Evolutionary conservation across 176 grass and related monocot genomes (phyloP).

Genomic region (Hsuehochloa calcarea): DNA sequence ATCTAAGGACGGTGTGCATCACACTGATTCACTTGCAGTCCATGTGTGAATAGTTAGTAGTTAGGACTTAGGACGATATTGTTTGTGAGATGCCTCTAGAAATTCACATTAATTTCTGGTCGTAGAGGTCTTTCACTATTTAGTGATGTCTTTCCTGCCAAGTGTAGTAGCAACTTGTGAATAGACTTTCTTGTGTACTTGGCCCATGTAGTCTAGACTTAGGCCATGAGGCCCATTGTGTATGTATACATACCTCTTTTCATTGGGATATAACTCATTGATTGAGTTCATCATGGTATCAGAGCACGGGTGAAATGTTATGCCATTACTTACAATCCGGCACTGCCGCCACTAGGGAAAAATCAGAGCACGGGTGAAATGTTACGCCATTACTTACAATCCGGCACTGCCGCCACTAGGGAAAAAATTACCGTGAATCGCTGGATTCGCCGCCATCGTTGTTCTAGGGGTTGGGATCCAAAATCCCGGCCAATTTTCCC

Average conservation of each 20-base stretch:
- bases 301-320: background rate
- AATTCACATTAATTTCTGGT: conserved; percentile 14
- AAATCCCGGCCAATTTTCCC: too few species aligned
- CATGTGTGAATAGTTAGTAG: background rate
- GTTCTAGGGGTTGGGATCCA: too few species aligned
- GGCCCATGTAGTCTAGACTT: conserved; percentile 10
- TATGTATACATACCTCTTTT: background rate
- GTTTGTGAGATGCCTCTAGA: conserved; percentile 20
- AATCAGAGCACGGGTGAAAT: background rate
- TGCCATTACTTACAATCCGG: too few species aligned
- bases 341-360: too few species aligned
- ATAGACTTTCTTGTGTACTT: conserved; percentile 10
- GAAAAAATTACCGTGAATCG: too few species aligned
- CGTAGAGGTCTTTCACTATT: background rate
- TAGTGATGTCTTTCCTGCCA: background rate
- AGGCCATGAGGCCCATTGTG: background rate
- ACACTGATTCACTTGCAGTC: conserved; percentile 21
- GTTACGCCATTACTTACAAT: too few species aligned
- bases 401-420: too few species aligned
- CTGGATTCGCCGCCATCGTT: too few species aligned
- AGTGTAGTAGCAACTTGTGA: background rate
- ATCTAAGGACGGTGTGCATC: background rate
- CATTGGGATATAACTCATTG: background rate
- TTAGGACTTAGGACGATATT: conserved; percentile 16
- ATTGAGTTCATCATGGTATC: conserved; percentile 2